phyloP scores from a whole-genome alignment of 257 asterid species.

The Leonotis leonurus region DNA sequence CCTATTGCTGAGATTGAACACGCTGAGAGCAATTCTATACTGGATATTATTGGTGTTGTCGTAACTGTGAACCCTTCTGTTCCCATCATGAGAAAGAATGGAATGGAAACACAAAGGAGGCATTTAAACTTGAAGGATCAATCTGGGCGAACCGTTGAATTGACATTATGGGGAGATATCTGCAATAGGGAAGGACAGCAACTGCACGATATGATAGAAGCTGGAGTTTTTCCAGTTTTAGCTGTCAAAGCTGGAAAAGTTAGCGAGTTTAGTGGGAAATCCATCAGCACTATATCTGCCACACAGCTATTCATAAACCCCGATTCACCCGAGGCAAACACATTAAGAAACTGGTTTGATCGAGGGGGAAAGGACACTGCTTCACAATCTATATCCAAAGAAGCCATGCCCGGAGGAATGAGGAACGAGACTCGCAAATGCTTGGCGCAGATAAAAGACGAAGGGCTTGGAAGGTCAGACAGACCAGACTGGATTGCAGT shows the following conservation, averaged over 20 bases:
- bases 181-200: conserved; percentile 89
- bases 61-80: conserved; percentile 77
- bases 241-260: conserved; percentile 95
- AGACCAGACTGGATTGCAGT: conserved; percentile 93
- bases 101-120: conserved; percentile 93
- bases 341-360: conserved; percentile 68
- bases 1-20: conserved; percentile 70
- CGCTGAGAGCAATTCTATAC: conserved; percentile 69
- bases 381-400: conserved; percentile 74
- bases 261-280: conserved; percentile 82
- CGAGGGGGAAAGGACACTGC: conserved; percentile 65
- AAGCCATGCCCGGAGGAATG: conserved; percentile 48
- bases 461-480: conserved; percentile 89
- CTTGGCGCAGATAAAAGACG: conserved; percentile 72
- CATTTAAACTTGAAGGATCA: conserved; percentile 76
- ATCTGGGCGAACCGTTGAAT: conserved; percentile 67
- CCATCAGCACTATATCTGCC: conserved; percentile 74
- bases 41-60: conserved; percentile 83
- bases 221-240: conserved; percentile 61
- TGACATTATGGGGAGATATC: conserved; percentile 93
- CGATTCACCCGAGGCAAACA: conserved; percentile 55
- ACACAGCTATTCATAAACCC: conserved; percentile 87
- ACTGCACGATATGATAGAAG: conserved; percentile 56
- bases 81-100: conserved; percentile 88
- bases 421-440: conserved; percentile 67